Base-by-base conservation (phyloP, 495 filamentous ascomycete species). In the Melanomma pulvis-pyrius region DNA sequence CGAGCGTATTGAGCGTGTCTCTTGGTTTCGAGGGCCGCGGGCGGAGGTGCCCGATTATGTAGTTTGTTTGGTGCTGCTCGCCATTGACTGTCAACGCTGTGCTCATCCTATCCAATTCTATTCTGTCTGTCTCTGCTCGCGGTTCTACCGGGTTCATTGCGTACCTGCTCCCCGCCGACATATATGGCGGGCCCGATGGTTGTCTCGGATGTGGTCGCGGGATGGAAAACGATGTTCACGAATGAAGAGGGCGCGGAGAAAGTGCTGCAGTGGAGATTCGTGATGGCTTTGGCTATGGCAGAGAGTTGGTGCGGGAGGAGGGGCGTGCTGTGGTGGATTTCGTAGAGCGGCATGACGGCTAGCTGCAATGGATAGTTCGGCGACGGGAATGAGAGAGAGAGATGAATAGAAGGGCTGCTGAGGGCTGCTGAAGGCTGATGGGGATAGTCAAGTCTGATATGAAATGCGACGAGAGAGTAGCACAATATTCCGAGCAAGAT, bases 291-390 rank as follows among this genome's bases (percentile, higher is more conserved):
- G 13, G 74, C 75, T 24, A 77, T 61, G 13, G 71, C 61, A 32
- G 62, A 47, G 46, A 67, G 57, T 47, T 75, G 75, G 25, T 62
- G 56, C 19, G 49, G 12, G 21, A 63, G 69, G 17, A 75, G 65
- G 12, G 49, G 57, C 52, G 13, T 25, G 65, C 4, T 28, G 66
- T 75, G 74, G 17, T 72, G 32, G 49, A 77, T 47, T 55, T 70
- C 66, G 64, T 76, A 77, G 52, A 73, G 52, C 26, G 74, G 74
- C 75, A 77, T 77, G 9, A 1, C 49, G 11, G 25, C 13, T 53
- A 7, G n/a, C 9, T 7, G 36, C 17, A 17, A 46, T 29, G 26
- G 13, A 22, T 6, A 24, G 11, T 46, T 4, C 12, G 30, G 26
- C n/a, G 41, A 36, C 19, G 21, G 5, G 21, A 26, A 53, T 26